Conservation (phyloP, 2,329 filamentous ascomycete species). For the Exophiala dermatitidis region DNA sequence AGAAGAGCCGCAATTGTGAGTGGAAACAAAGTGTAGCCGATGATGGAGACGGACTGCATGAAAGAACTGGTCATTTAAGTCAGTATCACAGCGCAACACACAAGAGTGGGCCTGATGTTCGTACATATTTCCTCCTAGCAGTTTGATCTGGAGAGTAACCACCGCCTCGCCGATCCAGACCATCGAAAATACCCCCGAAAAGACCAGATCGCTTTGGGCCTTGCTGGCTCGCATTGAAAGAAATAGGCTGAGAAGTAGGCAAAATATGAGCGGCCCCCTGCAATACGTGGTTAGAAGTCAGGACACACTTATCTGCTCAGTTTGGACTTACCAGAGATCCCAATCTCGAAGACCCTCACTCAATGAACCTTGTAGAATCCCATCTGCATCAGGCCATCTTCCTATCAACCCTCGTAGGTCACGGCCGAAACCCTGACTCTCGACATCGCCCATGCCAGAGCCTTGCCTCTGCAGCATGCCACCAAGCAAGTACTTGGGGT, state of each 20-base stretch:
- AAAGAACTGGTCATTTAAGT: slow-evolving; percentile 62
- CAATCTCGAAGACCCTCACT: slow-evolving; percentile 87
- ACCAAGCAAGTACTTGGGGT: slow-evolving; percentile 83
- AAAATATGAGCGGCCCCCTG: slow-evolving; percentile 89
- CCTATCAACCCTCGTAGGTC: slow-evolving; percentile 51
- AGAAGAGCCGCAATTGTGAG: slow-evolving; percentile 87
- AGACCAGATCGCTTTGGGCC: slow-evolving; percentile 80
- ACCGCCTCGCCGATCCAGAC: slow-evolving; percentile 96
- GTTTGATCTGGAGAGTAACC: slow-evolving; percentile 95
- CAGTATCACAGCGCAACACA: slow-evolving; percentile 10
- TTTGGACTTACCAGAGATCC: slow-evolving; percentile 70
- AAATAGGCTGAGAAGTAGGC: slow-evolving; percentile 76
- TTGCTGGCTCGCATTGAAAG: slow-evolving; percentile 72
- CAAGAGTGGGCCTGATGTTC: slow-evolving; percentile 34
- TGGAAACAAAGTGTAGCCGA: slow-evolving; percentile 96
- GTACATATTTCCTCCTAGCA: slow-evolving; percentile 94
- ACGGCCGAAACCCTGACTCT: slow-evolving; percentile 42
- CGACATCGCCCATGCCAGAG: slow-evolving; percentile 52
- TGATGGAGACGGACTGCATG: slow-evolving; percentile 94
- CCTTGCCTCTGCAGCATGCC: slow-evolving; percentile 54
- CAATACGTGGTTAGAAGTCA: slow-evolving; percentile 9
- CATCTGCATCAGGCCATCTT: slow-evolving; percentile 61
- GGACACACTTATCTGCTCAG: not conserved
- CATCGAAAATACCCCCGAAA: slow-evolving; percentile 92
- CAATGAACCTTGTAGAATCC: slow-evolving; percentile 64